Evolutionary conservation across 441 rosid species (phyloP), one percentile per base, ranked within the genome.

Genomic region (Melastoma candidum): DNA sequence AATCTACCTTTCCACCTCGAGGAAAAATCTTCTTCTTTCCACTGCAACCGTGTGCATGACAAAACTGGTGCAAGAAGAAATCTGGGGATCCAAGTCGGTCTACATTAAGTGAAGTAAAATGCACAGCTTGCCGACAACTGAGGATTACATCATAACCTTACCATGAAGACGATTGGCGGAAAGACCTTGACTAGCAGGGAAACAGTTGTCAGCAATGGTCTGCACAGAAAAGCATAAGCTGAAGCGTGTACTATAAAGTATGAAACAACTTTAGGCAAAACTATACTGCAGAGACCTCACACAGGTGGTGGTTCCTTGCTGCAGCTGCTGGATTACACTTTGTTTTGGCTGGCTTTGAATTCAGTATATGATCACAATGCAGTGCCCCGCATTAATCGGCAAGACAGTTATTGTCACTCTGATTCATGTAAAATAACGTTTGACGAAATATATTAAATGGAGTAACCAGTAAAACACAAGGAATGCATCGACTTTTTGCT

Each of bases 291-390:
- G 55, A 26, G 65, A 94, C 97, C 99, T 94, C 97, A 44, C 99
- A 94, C 39, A 87, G 86, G 75, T 79, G 96, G 56, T 63, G 92
- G 68, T 89, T 86, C 76, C 76, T 77, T 10, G 82, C 79, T 51
- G 72, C 85, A 61, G 99, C 93, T 11, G 94, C 94, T 63, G 94
- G 95, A 59, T 90, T 90, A 78, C 99, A 94, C 68, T 87, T 94
- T 46, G 66, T 67, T 72, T 77, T 86, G 1, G 61, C 59, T 53
- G 75, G 71, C 76, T 82, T 86, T 47, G 95, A 72, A 60, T 64
- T 77, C 67, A 83, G 66, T 49, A 77, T 71, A 54, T 58, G 77
- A 74, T 93, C 99, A 67, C 99, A 93, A 71, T 89, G 95, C 80
- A 93, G 64, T 32, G 97, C 96, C 12, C 97, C 99, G 65, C 99